These are phyloP conservation scores for Debaryomyces prosopidis DNA, from an alignment of 805 yeast species.

Conservation along the genomic window DNA sequence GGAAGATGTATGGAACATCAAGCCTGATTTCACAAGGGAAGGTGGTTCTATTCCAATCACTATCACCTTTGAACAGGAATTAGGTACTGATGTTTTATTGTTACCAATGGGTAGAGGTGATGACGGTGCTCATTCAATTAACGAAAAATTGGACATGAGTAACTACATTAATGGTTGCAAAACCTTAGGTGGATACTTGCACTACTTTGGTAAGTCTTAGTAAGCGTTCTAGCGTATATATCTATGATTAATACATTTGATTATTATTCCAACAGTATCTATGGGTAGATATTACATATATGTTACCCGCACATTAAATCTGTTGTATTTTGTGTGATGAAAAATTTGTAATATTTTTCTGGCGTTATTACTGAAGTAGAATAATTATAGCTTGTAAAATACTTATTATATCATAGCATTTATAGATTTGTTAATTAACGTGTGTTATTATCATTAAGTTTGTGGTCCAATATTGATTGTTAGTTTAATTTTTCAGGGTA, in stretches of 20 bases:
- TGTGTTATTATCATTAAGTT: neutral
- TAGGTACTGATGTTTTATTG: slow-evolving; percentile 81
- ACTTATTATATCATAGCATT: neutral
- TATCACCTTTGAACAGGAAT: slow-evolving; percentile 83
- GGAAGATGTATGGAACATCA: slow-evolving; percentile 88
- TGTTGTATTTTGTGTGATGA: slow-evolving; percentile 1
- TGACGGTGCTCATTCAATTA: slow-evolving; percentile 98
- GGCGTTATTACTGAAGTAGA: neutral
- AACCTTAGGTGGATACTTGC: slow-evolving; percentile 90
- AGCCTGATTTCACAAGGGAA: slow-evolving; percentile 96
- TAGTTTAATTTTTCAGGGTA: neutral
- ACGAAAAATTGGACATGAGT: slow-evolving; percentile 86
- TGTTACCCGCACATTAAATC: slow-evolving; percentile 5
- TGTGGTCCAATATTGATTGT: neutral
- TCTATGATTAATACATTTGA: neutral
- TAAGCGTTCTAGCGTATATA: neutral
- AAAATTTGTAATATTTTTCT: slow-evolving; percentile 5
- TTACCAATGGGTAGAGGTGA: slow-evolving; percentile 99
- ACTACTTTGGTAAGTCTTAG: slow-evolving; percentile 58
- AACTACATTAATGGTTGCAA: slow-evolving; percentile 94
- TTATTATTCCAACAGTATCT: neutral
- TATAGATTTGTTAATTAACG: neutral
- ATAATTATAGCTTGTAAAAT: neutral
- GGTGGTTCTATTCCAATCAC: slow-evolving; percentile 99
- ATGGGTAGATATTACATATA: neutral